Evolutionary conservation across 495 filamentous ascomycete genomes (phyloP), one percentile per base, ranked within the genome.

Genomic region (Cetradonia linearis): DNA sequence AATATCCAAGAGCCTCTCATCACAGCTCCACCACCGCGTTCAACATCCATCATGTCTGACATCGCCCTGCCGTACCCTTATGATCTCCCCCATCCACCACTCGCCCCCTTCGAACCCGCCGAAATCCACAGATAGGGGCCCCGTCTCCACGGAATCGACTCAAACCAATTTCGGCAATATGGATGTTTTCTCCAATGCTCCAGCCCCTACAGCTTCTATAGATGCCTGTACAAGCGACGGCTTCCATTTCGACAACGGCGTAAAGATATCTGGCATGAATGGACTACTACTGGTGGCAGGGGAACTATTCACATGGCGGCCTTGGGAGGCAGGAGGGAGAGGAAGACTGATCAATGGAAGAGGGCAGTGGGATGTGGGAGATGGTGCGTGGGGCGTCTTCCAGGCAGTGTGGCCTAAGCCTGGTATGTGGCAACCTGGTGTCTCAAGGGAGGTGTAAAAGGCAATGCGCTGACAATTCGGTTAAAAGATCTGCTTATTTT

Each of bases 341-440:
- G 65, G 69, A 50, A 60, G 66, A 49, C 76, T 93, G 71, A 65
- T 86, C 14, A 94, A 95, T 71, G 67, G 67, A 27, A 87, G 83
- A 71, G 90, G 92, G 10, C 84, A 91, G 68, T 92, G 87, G 81
- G 88, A 94, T 66, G 76, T 92, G 8, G 74, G 76, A 7, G 68
- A 75, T 49, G 67, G 71, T 52, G 85, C 75, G 36, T 94, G 89
- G 78, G 91, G 87, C 0, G 47, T 95, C 54, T 72, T 98, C 70
- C 81, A 81, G 40, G 47, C 91, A 63, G 76, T 95, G 30, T 95
- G 87, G 87, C 93, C 93, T 62, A 86, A 93, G 70, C 93, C 93
- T 66, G 91, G 90, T 95, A 74, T 59, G 83, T 76, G 18, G 20
- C n/a, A n/a, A 3, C 20, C 42, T 25, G 20, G 8, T 7, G 9